These are phyloP conservation scores for Trichoderma reesei DNA, from an alignment of 495 filamentous ascomycete genomes.

Conservation along the genomic window DNA sequence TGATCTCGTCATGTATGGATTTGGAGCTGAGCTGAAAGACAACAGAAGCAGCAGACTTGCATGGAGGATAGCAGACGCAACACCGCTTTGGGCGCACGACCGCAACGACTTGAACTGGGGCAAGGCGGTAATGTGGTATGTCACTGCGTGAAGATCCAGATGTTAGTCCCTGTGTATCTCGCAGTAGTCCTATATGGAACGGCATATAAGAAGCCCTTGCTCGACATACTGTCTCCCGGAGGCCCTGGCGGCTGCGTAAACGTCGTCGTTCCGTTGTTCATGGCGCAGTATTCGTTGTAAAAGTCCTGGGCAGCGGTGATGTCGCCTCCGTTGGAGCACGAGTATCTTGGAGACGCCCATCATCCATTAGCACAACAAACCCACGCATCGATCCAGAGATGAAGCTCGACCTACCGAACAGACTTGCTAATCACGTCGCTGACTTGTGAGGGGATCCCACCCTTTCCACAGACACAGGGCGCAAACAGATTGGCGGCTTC, in stretches of 20 bases:
- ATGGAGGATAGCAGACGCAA: slow-evolving; percentile 30
- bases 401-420: slow-evolving; percentile 20
- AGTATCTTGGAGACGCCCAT: not conserved
- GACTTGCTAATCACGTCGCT: slow-evolving; percentile 30
- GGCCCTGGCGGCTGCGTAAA: slow-evolving; percentile 36
- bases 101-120: slow-evolving; percentile 33
- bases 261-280: slow-evolving; percentile 33
- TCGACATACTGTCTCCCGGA: slow-evolving; percentile 33
- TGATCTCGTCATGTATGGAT: not conserved
- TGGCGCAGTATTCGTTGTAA: slow-evolving; percentile 38
- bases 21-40: not conserved
- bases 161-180: not conserved
- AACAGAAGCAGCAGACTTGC: slow-evolving; percentile 16
- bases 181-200: not conserved
- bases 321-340: slow-evolving; percentile 33
- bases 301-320: slow-evolving; percentile 36
- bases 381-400: too few species aligned
- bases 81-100: slow-evolving; percentile 30
- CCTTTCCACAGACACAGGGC: slow-evolving; percentile 38
- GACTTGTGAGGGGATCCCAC: slow-evolving; percentile 31
- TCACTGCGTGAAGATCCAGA: slow-evolving; percentile 22
- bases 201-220: too few species aligned
- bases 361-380: not conserved
- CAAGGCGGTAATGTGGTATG: slow-evolving; percentile 42
- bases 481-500: slow-evolving; percentile 19